Conservation (phyloP, 129 eudicot genomes). For the Lactuca saligna region DNA sequence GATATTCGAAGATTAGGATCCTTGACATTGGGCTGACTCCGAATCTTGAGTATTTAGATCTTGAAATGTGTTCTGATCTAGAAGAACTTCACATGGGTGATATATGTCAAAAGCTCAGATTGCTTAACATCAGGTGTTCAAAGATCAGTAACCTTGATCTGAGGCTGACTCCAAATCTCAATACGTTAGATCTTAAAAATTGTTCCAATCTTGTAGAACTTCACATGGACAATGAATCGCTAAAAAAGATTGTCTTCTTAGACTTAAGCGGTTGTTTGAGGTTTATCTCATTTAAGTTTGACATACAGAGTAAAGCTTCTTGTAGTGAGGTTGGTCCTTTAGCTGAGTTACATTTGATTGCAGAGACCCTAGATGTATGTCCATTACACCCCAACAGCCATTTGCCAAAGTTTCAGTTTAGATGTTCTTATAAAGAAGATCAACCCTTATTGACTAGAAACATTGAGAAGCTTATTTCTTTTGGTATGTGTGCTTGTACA, state of each 20-base stretch:
- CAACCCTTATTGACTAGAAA: too few species aligned
- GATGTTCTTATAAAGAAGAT: too few species aligned
- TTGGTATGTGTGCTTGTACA: neutral
- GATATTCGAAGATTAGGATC: too few species aligned
- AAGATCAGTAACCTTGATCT: neutral
- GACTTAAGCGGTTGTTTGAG: neutral
- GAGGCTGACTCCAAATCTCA: neutral
- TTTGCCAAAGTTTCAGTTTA: too few species aligned
- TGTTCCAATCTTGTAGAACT: neutral
- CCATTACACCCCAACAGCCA: neutral
- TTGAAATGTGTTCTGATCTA: neutral
- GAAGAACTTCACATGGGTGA: neutral
- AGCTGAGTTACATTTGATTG: neutral
- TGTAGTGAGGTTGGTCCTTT: neutral
- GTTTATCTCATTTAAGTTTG: neutral
- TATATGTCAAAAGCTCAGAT: neutral
- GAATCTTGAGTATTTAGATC: too few species aligned
- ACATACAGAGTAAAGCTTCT: neutral
- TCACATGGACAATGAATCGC: neutral
- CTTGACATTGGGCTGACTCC: too few species aligned
- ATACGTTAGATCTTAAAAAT: neutral
- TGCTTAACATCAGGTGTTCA: too few species aligned
- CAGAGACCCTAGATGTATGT: neutral
- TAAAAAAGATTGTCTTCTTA: neutral
- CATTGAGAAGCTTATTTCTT: neutral